phyloP scores from a whole-genome alignment of 257 asterid species.

The Oldenlandia corymbosa region DNA sequence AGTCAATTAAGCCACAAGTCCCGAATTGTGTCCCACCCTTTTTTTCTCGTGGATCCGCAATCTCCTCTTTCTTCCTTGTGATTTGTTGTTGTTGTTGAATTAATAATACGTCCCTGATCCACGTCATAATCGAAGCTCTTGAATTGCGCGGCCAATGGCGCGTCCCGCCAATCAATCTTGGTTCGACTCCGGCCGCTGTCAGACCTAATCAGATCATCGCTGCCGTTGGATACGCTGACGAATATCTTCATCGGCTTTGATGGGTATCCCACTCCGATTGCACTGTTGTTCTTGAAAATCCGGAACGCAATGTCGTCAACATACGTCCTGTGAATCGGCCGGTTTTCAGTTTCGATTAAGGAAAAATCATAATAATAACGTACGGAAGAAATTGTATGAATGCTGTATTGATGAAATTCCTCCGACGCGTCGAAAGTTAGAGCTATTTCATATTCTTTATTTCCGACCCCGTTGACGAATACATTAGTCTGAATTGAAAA shows the following conservation, averaged over 20 bases:
- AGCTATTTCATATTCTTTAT: constrained; percentile 41
- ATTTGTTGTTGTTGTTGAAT: background rate
- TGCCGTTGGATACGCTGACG: constrained; percentile 55
- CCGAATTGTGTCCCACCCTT: constrained; percentile 14
- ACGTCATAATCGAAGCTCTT: constrained; percentile 14
- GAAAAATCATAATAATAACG: no score
- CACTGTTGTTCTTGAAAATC: constrained; percentile 45
- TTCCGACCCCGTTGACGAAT: constrained; percentile 46
- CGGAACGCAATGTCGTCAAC: constrained; percentile 62
- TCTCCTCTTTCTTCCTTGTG: no score
- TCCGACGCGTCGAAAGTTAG: constrained; percentile 67
- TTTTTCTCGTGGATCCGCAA: constrained; percentile 10
- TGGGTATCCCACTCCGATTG: constrained; percentile 44
- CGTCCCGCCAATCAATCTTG: constrained; percentile 49
- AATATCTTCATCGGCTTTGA: constrained; percentile 45
- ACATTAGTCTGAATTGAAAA: constrained; percentile 54
- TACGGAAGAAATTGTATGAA: no score
- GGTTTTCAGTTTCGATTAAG: no score
- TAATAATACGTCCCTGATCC: constrained; percentile 14
- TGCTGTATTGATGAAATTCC: constrained; percentile 54
- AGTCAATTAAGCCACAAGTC: background rate
- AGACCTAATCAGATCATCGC: no score
- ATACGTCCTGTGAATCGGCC: no score
- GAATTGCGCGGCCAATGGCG: constrained; percentile 39
- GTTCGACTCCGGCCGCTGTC: constrained; percentile 64